These are phyloP conservation scores for Sugiyamaella japonica DNA, from an alignment of 1,139 yeast species.

Conservation along the genomic window DNA sequence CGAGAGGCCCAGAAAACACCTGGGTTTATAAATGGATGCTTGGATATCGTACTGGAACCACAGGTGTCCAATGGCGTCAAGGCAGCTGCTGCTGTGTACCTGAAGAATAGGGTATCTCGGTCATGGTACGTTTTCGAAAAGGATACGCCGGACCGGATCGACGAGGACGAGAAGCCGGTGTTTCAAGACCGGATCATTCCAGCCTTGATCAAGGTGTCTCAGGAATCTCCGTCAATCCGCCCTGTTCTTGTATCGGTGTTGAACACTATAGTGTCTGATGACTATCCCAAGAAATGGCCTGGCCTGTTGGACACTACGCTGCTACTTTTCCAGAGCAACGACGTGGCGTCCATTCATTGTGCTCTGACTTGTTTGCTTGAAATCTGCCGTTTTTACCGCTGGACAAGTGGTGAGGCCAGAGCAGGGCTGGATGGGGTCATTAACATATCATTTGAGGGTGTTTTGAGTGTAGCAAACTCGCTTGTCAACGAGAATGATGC, in stretches of 20 bases:
- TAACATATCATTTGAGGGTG: slow-evolving; percentile 63
- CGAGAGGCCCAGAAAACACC: slow-evolving; percentile 55
- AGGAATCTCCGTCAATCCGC: slow-evolving; percentile 45
- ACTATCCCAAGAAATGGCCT: slow-evolving; percentile 74
- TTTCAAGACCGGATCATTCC: slow-evolving; percentile 62
- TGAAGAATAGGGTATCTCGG: slow-evolving; percentile 71
- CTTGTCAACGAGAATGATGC: slow-evolving; percentile 49
- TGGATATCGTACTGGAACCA: slow-evolving; percentile 65
- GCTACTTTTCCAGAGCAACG: slow-evolving; percentile 55
- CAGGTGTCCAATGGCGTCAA: slow-evolving; percentile 59
- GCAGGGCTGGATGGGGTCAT: slow-evolving; percentile 60
- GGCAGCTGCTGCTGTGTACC: slow-evolving; percentile 81
- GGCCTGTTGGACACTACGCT: slow-evolving; percentile 59
- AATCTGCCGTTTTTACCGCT: slow-evolving; percentile 70
- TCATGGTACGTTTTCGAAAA: slow-evolving; percentile 56
- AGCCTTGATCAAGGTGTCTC: slow-evolving; percentile 47
- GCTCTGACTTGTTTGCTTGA: slow-evolving; percentile 79
- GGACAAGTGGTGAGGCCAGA: slow-evolving; percentile 43
- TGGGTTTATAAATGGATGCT: slow-evolving; percentile 82
- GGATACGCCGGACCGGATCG: slow-evolving; percentile 44
- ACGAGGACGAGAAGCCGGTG: slow-evolving; percentile 67
- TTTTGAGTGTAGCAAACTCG: slow-evolving; percentile 64
- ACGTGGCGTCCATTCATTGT: slow-evolving; percentile 62
- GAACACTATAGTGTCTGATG: slow-evolving; percentile 61
- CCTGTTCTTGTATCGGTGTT: slow-evolving; percentile 73